Evolutionary conservation across 1,284 basidiomycete genomes (phyloP).

Genomic region (Ustilago xerochloae): DNA sequence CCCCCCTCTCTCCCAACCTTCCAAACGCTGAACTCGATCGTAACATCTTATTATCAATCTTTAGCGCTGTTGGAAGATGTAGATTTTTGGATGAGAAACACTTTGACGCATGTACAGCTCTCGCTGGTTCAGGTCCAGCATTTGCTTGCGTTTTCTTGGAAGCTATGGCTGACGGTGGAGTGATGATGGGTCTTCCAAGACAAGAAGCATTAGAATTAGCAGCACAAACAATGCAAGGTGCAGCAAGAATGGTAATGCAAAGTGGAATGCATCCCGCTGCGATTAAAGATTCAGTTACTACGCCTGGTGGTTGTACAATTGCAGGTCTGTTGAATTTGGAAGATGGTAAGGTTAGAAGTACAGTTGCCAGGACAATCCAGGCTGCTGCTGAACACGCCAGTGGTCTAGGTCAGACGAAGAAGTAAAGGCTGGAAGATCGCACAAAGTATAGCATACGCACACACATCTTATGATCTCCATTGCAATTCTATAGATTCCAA

Average conservation of each 20-base stretch:
- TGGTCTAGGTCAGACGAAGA: constrained; percentile 59
- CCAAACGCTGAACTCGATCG: constrained; percentile 45
- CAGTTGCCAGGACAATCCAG: constrained; percentile 94
- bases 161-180: constrained; percentile 98
- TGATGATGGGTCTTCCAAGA: constrained; percentile 99
- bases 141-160: constrained; percentile 97
- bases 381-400: constrained; percentile 68
- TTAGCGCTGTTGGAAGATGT: constrained; percentile 62
- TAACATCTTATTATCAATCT: constrained; percentile 60
- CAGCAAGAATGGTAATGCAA: constrained; percentile 93
- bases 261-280: constrained; percentile 90
- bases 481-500: constrained; percentile 5
- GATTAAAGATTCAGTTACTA: constrained; percentile 97
- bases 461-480: background rate
- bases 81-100: constrained; percentile 70
- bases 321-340: constrained; percentile 94
- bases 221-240: constrained; percentile 95
- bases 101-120: constrained; percentile 97
- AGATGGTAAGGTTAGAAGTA: constrained; percentile 91
- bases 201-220: constrained; percentile 93
- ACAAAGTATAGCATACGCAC: background rate
- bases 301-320: constrained; percentile 98
- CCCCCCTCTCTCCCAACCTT: constrained; percentile 48
- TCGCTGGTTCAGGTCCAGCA: constrained; percentile 94
- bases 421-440: too few relatives aligned